phyloP scores from a whole-genome alignment of 2,329 filamentous ascomycete species.

The Cercospora janseana region DNA sequence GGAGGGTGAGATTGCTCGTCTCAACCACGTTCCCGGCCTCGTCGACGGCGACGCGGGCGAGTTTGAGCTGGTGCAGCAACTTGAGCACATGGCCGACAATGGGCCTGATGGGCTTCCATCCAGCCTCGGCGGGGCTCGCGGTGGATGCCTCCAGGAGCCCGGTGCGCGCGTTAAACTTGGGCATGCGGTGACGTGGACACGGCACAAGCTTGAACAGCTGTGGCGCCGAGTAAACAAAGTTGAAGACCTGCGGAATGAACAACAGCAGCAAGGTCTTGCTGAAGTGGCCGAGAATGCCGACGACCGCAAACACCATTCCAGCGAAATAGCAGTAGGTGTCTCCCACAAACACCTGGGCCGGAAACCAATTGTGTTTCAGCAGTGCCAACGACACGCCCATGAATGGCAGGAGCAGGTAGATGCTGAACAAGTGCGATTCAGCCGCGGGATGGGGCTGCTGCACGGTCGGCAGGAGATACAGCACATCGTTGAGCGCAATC shows the following conservation, averaged over 20 bases:
- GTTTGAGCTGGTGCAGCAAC: constrained; percentile 63
- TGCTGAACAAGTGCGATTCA: constrained; percentile 91
- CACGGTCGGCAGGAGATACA: constrained; percentile 67
- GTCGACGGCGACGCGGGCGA: constrained; percentile 68
- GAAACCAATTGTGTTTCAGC: constrained; percentile 91
- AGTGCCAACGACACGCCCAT: constrained; percentile 87
- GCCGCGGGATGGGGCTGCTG: constrained; percentile 88
- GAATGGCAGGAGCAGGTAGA: constrained; percentile 92
- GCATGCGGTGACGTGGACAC: constrained; percentile 88
- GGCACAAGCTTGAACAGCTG: constrained; percentile 88
- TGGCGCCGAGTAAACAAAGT: constrained; percentile 89
- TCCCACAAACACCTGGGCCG: constrained; percentile 90
- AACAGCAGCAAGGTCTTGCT: constrained; percentile 92
- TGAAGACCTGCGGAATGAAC: constrained; percentile 91
- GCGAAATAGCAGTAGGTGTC: constrained; percentile 99
- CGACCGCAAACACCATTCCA: constrained; percentile 97
- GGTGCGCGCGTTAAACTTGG: constrained; percentile 79
- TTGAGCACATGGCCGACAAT: constrained; percentile 64
- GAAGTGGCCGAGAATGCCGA: constrained; percentile 95
- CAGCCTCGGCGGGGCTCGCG: constrained; percentile 61
- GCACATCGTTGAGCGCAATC: constrained; percentile 78
- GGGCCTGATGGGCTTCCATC: constrained; percentile 61
- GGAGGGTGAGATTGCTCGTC: constrained; percentile 84
- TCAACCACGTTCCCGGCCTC: constrained; percentile 69
- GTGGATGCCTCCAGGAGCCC: constrained; percentile 84